Base-by-base conservation (phyloP, 2,329 filamentous ascomycete genomes). In the Colletotrichum costaricense region DNA sequence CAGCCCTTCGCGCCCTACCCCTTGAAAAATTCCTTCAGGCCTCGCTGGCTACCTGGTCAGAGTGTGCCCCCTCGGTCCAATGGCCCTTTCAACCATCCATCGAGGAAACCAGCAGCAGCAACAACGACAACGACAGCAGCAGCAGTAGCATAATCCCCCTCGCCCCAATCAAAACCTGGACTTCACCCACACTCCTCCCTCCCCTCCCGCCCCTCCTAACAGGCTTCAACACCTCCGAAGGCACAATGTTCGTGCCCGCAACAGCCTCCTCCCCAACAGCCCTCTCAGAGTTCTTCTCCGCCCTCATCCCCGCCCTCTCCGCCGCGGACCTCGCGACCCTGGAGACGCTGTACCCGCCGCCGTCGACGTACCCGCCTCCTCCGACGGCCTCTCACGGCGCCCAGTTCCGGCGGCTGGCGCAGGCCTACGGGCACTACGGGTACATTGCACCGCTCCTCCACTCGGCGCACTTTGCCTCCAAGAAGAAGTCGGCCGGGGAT, bases 61-160 rank as follows among this genome's bases (percentile, higher is more conserved):
- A 79, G 58, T 86, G 87, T 77, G 79, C 80, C n/a, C 75, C 78
- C 4, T 83, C 81, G 8, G 81, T 90, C 9, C 84, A 85, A 33
- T 91, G 89, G 89, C 85, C 93, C 0, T 94, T 93, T 82, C 93
- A 94, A 77, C 92, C 92, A 8, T 89, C 92, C 46, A 88, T 94
- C 69, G 92, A 93, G 77, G 24, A n/a, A 22, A 87, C 87, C 1
- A 77, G 80, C 16, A 87, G 88, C 1, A 77, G 80, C 16, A 82
- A 79, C 4, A 86, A 9, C 22, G 14, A 26, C 22, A 19, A 26
- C 14, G 33, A 66, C 42, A 30, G 11, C 54, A 56, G 35, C 88
- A 42, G 35, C 88, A 42, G 33, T 11, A 35, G 33, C 33, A 35
- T 92, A 16, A 90, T 94, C 66, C 84, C 87, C 2, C 84, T 87